Evolutionary conservation across 768 basidiomycete species (phyloP).

Genomic region (Galerina sulciceps): DNA sequence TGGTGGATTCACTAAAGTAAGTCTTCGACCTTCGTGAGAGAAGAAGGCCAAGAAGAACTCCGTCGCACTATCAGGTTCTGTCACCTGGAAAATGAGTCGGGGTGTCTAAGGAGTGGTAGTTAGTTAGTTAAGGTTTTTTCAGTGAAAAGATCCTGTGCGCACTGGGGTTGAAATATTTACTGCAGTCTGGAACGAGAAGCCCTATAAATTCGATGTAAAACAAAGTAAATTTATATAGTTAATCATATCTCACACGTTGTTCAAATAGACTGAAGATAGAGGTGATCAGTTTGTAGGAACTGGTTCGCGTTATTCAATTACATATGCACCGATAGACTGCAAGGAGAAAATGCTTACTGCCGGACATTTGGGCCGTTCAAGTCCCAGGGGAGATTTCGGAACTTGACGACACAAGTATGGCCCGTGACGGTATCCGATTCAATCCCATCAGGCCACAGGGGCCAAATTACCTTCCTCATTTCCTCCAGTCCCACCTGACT

Average conservation of each 20-base stretch:
- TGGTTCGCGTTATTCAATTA: constrained; percentile 22
- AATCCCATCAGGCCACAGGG: constrained; percentile 72
- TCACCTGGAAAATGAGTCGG: constrained; percentile 69
- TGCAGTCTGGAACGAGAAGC: constrained; percentile 71
- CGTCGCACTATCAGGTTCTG: constrained; percentile 39
- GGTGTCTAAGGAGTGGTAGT: constrained; percentile 46
- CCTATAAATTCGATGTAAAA: constrained; percentile 41
- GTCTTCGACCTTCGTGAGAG: constrained; percentile 60
- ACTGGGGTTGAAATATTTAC: constrained; percentile 62
- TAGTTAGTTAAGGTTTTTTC: constrained; percentile 1
- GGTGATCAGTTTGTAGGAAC: constrained; percentile 64
- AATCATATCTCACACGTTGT: constrained; percentile 47
- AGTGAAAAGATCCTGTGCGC: constrained; percentile 17
- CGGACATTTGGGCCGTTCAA: constrained; percentile 55
- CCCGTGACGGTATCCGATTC: constrained; percentile 46
- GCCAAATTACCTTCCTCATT: constrained; percentile 57
- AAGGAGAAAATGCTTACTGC: constrained; percentile 42
- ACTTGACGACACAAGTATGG: constrained; percentile 63
- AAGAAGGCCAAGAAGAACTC: constrained; percentile 71
- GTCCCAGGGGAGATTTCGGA: constrained; percentile 72
- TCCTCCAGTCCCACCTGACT: constrained; percentile 57
- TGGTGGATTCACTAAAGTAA: constrained; percentile 53
- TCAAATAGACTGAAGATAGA: constrained; percentile 65
- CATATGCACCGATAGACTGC: neutral
- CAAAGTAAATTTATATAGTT: constrained; percentile 1